Evolutionary conservation across 148 eudicot genomes (phyloP).

Genomic region (Fagopyrum tataricum): DNA sequence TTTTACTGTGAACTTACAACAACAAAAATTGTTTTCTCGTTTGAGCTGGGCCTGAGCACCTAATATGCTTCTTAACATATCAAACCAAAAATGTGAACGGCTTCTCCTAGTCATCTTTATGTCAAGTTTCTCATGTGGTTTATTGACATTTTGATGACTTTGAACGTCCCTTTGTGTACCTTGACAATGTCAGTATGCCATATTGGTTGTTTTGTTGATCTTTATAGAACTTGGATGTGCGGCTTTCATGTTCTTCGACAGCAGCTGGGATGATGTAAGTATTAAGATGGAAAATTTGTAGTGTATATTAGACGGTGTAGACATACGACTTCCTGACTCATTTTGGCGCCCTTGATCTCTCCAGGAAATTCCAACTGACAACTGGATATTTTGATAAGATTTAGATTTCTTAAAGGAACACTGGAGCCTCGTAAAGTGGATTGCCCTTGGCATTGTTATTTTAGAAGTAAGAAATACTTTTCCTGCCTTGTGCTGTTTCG

Average conservation of each 20-base stretch:
- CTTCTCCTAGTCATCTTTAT: background rate
- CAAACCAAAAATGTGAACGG: background rate
- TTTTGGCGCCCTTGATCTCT: background rate
- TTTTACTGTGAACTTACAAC: background rate
- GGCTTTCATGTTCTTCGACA: slow-evolving; percentile 77
- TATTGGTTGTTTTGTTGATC: slow-evolving; percentile 68
- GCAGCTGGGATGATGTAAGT: slow-evolving; percentile 75
- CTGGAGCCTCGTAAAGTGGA: slow-evolving; percentile 73
- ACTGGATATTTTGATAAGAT: slow-evolving; percentile 74
- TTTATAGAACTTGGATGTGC: slow-evolving; percentile 76
- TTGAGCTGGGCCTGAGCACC: background rate
- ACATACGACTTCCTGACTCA: slow-evolving; percentile 1
- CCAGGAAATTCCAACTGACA: slow-evolving; percentile 77
- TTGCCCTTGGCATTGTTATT: slow-evolving; percentile 82
- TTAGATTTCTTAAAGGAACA: slow-evolving; percentile 62
- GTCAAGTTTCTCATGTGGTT: background rate
- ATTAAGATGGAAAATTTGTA: background rate
- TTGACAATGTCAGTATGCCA: slow-evolving; percentile 47
- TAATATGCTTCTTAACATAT: background rate
- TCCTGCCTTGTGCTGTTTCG: background rate
- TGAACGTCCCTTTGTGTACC: slow-evolving; percentile 24
- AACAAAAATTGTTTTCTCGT: background rate
- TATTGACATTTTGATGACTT: background rate
- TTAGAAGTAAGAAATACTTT: slow-evolving; percentile 48
- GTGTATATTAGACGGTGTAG: background rate